Evolutionary conservation across 208 protist species (phyloP).

Genomic region (Leptomonas seymouri): DNA sequence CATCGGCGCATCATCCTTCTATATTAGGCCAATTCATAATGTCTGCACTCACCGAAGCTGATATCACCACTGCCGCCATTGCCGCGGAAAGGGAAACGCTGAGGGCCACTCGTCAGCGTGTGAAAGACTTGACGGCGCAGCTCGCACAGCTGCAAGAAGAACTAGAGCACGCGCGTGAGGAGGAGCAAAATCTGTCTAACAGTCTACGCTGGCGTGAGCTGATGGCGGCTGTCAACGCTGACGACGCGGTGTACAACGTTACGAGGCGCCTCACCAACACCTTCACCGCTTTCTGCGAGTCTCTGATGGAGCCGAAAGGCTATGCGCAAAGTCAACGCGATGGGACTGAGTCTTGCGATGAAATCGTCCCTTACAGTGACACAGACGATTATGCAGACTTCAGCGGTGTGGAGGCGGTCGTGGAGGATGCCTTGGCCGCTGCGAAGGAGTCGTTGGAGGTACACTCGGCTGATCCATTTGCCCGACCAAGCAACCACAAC

Average conservation of each 20-base stretch:
- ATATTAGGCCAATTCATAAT: slow-evolving; percentile 20
- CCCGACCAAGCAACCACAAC: background rate
- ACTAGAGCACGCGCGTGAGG: slow-evolving; percentile 65
- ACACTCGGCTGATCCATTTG: background rate
- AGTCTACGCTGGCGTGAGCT: slow-evolving; percentile 89
- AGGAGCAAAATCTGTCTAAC: slow-evolving; percentile 54
- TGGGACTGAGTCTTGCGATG: slow-evolving; percentile 13
- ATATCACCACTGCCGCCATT: slow-evolving; percentile 54
- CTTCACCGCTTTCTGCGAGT: slow-evolving; percentile 48
- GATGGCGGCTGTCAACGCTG: slow-evolving; percentile 58
- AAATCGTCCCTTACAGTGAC: slow-evolving; percentile 56
- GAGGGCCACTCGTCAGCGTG: slow-evolving; percentile 59
- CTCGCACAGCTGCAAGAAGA: slow-evolving; percentile 51
- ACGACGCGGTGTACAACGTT: slow-evolving; percentile 21
- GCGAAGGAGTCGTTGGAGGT: slow-evolving; percentile 33
- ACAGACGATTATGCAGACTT: slow-evolving; percentile 87
- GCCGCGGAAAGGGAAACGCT: slow-evolving; percentile 39
- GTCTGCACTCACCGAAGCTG: slow-evolving; percentile 34
- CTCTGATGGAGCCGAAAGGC: slow-evolving; percentile 45
- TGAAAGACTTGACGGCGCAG: slow-evolving; percentile 86
- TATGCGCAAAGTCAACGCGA: slow-evolving; percentile 40
- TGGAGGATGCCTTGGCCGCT: slow-evolving; percentile 51
- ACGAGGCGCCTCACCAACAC: slow-evolving; percentile 58
- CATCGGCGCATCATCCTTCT: too few relatives aligned
- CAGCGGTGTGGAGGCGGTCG: slow-evolving; percentile 44